These are phyloP conservation scores for Mycotypha africana DNA, from an alignment of 371 early-diverging fungal species.

Conservation along the genomic window DNA sequence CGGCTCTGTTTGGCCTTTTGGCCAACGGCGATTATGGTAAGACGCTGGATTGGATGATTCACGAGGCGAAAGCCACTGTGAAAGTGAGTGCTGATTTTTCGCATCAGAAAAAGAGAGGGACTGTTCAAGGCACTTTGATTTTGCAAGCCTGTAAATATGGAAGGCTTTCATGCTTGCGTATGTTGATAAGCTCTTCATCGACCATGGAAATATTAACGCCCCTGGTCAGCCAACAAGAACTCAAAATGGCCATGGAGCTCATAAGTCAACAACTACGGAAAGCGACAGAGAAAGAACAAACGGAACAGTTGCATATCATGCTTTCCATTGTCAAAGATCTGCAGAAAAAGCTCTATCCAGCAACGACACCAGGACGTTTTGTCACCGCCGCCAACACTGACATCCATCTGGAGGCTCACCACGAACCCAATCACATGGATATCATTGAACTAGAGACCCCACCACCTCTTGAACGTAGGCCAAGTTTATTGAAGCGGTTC, in stretches of 20 bases:
- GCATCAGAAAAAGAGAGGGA: constrained; percentile 7
- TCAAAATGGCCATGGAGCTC: constrained; percentile 8
- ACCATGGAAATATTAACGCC: constrained; percentile 10
- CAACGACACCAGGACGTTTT: no score
- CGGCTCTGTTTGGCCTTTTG: constrained; percentile 29
- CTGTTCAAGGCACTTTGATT: constrained; percentile 12
- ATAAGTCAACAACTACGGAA: constrained; percentile 10
- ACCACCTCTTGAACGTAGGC: no score
- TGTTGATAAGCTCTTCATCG: constrained; percentile 8
- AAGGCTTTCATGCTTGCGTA: constrained; percentile 8
- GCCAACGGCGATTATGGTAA: constrained; percentile 24
- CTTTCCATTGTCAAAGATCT: constrained; percentile 19
- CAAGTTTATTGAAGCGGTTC: no score
- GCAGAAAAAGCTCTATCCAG: constrained; percentile 3
- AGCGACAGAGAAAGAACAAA: constrained; percentile 3
- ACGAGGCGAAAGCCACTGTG: constrained; percentile 12
- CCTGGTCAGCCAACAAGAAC: constrained; percentile 5
- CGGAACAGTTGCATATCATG: constrained; percentile 13
- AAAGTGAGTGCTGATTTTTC: constrained; percentile 19
- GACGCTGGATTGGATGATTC: constrained; percentile 18
- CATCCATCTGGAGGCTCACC: no score
- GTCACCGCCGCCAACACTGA: no score
- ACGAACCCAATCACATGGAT: no score
- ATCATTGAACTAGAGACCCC: no score
- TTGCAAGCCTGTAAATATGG: constrained; percentile 28